Conservation (phyloP, 805 yeast genomes). For the Lachancea kluyveri region DNA sequence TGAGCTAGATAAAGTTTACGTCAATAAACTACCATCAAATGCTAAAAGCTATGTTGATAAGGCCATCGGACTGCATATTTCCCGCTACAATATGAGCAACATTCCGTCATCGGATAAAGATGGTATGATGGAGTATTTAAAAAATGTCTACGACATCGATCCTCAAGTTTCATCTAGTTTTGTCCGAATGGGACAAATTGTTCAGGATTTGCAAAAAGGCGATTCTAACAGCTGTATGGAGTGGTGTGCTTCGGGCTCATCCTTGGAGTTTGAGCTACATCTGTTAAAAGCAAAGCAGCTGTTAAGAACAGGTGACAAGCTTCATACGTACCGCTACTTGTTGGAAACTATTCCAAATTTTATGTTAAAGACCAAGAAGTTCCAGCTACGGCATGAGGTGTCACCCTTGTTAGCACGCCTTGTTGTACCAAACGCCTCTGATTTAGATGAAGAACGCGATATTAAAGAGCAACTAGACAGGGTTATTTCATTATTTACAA, state of each 20-base stretch:
- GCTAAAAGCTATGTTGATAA: conserved; percentile 28
- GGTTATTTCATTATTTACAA: conserved; percentile 33
- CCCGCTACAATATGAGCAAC: conserved; percentile 39
- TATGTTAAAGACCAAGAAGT: conserved; percentile 34
- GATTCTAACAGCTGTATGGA: conserved; percentile 40
- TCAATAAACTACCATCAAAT: conserved; percentile 26
- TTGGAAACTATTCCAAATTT: conserved; percentile 26
- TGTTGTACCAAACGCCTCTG: conserved; percentile 17
- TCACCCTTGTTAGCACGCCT: conserved; percentile 39
- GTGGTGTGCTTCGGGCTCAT: conserved; percentile 38
- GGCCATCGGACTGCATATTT: conserved; percentile 41
- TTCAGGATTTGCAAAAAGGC: conserved; percentile 31
- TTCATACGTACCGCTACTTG: conserved; percentile 41
- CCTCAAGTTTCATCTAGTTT: conserved; percentile 32
- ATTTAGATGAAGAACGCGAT: conserved; percentile 19
- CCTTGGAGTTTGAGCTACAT: conserved; percentile 22
- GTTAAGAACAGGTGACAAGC: conserved; percentile 13
- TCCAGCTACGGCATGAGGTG: conserved; percentile 32
- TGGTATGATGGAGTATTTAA: conserved; percentile 26
- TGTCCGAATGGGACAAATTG: conserved; percentile 37
- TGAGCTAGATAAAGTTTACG: conserved; percentile 30
- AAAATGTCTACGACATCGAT: conserved; percentile 27
- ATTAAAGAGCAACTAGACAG: conserved; percentile 18
- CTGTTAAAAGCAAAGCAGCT: conserved; percentile 17
- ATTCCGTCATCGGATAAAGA: conserved; percentile 27